Base-by-base conservation (phyloP, 2,329 filamentous ascomycete genomes). In the Dactylellina leptospora region DNA sequence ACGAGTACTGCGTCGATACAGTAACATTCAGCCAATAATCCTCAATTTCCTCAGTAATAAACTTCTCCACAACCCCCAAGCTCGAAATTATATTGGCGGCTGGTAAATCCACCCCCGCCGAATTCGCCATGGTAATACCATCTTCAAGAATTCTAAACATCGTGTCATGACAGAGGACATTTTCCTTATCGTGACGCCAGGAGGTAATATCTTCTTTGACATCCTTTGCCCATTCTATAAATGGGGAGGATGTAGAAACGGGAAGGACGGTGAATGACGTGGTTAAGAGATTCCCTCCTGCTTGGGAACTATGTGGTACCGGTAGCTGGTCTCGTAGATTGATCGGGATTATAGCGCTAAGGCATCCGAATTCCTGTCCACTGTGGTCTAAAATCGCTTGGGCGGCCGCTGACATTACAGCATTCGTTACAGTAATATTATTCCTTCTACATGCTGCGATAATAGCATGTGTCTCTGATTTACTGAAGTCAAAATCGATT, bases 1-100 rank as follows among this genome's bases (percentile, higher is more conserved):
- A 4, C n/a, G n/a, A n/a, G n/a, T n/a, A n/a, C n/a, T n/a, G n/a
- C 16, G 16, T 51, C n/a, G 40, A 1, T 4, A 20, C 13, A 45
- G 22, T 18, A 23, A 53, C 30, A 44, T 61, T 61, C 9, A 61
- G 36, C 45, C 58, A 61, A 42, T 38, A 61, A 51, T 61, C 58
- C n/a, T 61, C 45, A 18, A 61, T 20, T 1, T 44, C 33, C 20
- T 61, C 45, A 3, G 18, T 61, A 13, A 61, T 4, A 23, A 51
- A 61, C 6, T 30, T 61, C 23, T 61, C 58, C 11, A 61, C 36
- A 22, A 61, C 4, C 8, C 58, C 58, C 8, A 61, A 13, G 18
- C 58, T 61, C 16, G 40, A 48, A n/a, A 59, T 48, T 8, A 33
- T 10, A 8, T 20, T 28, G 6, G 16, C 42, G 6, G 40, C 40